A percentile compares a stretch with the other conserved stretches of the same genome.
Conservation (phyloP, 352 stramenopile genomes). For the Elongisporangium anandrum region DNA sequence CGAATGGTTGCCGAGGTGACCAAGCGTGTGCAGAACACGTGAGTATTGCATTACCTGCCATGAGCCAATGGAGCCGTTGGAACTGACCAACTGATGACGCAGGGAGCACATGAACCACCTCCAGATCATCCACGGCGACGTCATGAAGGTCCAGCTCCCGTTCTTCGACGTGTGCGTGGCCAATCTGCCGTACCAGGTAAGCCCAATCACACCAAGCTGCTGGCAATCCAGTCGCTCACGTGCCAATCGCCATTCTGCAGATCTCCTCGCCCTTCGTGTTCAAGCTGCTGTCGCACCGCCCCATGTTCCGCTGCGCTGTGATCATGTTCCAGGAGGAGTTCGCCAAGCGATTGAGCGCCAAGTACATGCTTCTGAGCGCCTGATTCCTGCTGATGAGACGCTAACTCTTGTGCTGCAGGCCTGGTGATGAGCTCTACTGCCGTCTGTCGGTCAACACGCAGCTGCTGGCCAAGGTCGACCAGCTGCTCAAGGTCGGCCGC, state of each 20-base stretch:
- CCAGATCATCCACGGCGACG: conserved; percentile 98
- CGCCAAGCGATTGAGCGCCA: conserved; percentile 96
- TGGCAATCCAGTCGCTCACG: neutral
- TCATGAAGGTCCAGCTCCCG: conserved; percentile 98
- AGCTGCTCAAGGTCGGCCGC: conserved; percentile 97
- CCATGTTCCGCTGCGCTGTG: conserved; percentile 98
- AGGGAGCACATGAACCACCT: conserved; percentile 92
- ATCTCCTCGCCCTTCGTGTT: conserved; percentile 99
- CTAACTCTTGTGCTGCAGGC: conserved; percentile 32
- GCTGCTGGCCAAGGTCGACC: conserved; percentile 97
- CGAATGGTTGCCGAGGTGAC: conserved; percentile 99
- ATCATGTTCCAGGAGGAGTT: conserved; percentile 99
- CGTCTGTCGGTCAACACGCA: conserved; percentile 98
- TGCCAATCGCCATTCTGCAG: conserved; percentile 11
- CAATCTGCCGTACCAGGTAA: conserved; percentile 98
- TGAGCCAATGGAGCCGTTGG: too few species aligned
- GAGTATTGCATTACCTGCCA: too few species aligned
- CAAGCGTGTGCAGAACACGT: conserved; percentile 98
- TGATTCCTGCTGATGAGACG: neutral
- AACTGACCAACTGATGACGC: conserved; percentile 1
- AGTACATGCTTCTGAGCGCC: conserved; percentile 42
- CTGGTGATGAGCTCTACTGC: conserved; percentile 97
- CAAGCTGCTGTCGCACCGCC: conserved; percentile 96
- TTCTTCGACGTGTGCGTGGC: conserved; percentile 99
- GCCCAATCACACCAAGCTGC: neutral